A percentile compares a stretch with the other conserved stretches of the same genome.
Evolutionary conservation across 2,329 filamentous ascomycete species (phyloP).

Genomic region (Aspergillus hiratsukae): DNA sequence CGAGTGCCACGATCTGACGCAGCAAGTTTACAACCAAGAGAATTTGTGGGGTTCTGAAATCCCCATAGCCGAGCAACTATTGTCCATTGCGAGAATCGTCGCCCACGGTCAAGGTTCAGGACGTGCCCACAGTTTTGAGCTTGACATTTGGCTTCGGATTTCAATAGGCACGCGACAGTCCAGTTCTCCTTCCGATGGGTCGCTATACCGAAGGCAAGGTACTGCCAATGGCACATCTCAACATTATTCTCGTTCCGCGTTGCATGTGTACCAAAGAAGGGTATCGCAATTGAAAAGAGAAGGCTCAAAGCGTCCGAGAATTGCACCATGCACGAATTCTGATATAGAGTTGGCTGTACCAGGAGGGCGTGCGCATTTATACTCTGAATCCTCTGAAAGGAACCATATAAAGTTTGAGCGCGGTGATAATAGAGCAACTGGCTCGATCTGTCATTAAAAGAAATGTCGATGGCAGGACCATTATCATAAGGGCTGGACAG

Average conservation of each 20-base stretch:
- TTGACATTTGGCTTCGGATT: slow-evolving; percentile 27
- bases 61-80: slow-evolving; percentile 35
- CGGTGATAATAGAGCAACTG: slow-evolving; percentile 36
- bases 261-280: slow-evolving; percentile 37
- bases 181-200: slow-evolving; percentile 30
- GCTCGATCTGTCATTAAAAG: slow-evolving; percentile 33
- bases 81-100: slow-evolving; percentile 34
- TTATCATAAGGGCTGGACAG: slow-evolving; percentile 2
- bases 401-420: slow-evolving; percentile 30
- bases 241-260: slow-evolving; percentile 8
- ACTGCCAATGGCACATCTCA: slow-evolving; percentile 34
- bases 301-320: slow-evolving; percentile 24
- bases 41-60: slow-evolving; percentile 31
- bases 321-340: slow-evolving; percentile 21
- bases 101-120: slow-evolving; percentile 37
- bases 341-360: slow-evolving; percentile 13
- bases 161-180: slow-evolving; percentile 37
- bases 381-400: slow-evolving; percentile 31
- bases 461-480: slow-evolving; percentile 26
- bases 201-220: slow-evolving; percentile 38
- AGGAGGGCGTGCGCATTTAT: slow-evolving; percentile 11
- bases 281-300: slow-evolving; percentile 35
- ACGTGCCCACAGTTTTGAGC: slow-evolving; percentile 28
- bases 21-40: slow-evolving; percentile 36
- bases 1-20: slow-evolving; percentile 33